Percentiles rank a stretch among this genome's conserved stretches.
Evolutionary conservation across 2,329 filamentous ascomycete genomes (phyloP).

Genomic region (Coleophoma crateriformis): DNA sequence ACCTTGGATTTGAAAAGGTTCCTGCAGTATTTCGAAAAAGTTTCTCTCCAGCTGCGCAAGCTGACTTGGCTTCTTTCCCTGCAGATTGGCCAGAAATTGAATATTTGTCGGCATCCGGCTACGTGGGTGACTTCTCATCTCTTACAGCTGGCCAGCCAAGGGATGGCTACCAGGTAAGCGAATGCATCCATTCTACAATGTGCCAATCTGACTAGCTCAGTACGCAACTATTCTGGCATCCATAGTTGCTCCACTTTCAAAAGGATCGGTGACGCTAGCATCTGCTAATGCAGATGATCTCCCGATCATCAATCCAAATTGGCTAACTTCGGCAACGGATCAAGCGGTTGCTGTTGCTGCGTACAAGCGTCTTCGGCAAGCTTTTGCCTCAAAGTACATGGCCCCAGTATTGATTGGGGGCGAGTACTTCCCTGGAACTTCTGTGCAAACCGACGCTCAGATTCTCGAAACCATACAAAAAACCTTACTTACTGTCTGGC

Average conservation of each 20-base stretch:
- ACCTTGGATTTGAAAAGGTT: conserved; percentile 16
- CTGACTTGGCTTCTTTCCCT: conserved; percentile 3
- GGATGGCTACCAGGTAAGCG: no score
- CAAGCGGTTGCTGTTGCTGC: conserved; percentile 36
- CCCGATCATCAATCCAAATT: conserved; percentile 38
- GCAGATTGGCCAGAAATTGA: conserved; percentile 6
- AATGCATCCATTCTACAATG: no score
- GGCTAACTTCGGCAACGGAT: conserved; percentile 36
- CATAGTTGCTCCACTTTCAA: conserved; percentile 34
- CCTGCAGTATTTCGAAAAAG: conserved; percentile 1
- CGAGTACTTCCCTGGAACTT: conserved; percentile 15
- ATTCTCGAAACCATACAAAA: conserved; percentile 14
- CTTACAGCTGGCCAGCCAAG: background rate
- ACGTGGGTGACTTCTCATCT: conserved; percentile 5
- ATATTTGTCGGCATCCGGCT: conserved; percentile 7
- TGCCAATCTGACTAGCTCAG: conserved; percentile 6
- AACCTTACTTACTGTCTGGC: conserved; percentile 33
- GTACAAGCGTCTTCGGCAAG: conserved; percentile 35
- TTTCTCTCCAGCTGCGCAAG: background rate
- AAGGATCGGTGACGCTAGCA: conserved; percentile 37
- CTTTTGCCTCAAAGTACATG: conserved; percentile 10
- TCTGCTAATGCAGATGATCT: conserved; percentile 27
- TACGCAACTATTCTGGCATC: conserved; percentile 27
- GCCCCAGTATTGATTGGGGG: conserved; percentile 7
- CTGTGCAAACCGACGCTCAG: conserved; percentile 15